Base-by-base conservation (phyloP, 139 green algal species). In the Chloropicon primus region DNA sequence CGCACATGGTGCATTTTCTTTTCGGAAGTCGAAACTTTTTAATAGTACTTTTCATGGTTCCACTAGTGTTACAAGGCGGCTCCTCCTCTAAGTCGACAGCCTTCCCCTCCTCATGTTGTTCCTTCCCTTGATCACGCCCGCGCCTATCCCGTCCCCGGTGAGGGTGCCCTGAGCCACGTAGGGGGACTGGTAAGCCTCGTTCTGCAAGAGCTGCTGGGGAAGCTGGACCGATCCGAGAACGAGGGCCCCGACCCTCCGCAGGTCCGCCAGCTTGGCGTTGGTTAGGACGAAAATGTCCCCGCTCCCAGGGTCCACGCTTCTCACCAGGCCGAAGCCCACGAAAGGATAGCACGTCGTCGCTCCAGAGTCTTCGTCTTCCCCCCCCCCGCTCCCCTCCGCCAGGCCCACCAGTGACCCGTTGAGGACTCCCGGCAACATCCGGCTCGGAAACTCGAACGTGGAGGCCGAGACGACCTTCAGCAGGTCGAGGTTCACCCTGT, bases 121-220 rank as follows among this genome's bases (percentile, higher is more conserved):
- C 2, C 91, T 78, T 73, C 79, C 85, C 74, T 85, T 87, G 24
- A 86, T 87, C 17, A 80, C 72, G 0, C 86, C 84, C 25, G 89
- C 85, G 23, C 86, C 91, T 1, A 86, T 92, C 28, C 82, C 90
- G 10, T 84, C 82, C 24, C 85, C 79, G 54, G 72, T 79, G 26
- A 96, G 76, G 72, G 84, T 87, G 80, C 86, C 87, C 72, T 90
- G 72, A 21, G 80, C 75, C 2, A 90, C 54, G 76, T 92, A 93
- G 0, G 88, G 89, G 2, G 79, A 80, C 73, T 81, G 75, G 25
- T 80, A 72, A 0, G 24, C 74, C 1, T 54, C 78, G 2, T 77
- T 82, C 28, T 88, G 84, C 78, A 91, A 79, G 74, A 96, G 76
- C 71, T 76, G 72, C 2, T 76, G 25, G 1, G 91, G 90, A 28